These are phyloP conservation scores for Suillus subluteus DNA, from an alignment of 768 basidiomycete genomes.

Conservation along the genomic window DNA sequence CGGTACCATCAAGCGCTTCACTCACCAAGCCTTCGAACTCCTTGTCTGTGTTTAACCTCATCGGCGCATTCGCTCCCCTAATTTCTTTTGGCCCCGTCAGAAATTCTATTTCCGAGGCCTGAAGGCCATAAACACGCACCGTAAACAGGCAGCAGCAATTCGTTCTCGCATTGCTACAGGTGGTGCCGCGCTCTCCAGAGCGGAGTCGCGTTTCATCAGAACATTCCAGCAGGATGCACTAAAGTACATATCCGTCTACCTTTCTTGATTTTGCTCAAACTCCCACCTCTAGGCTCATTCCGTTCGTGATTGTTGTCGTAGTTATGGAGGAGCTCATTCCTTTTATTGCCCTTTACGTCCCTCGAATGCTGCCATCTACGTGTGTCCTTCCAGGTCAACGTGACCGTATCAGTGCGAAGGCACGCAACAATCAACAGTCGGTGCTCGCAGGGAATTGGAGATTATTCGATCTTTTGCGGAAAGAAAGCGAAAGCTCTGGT, in stretches of 20 bases:
- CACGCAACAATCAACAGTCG: slow-evolving; percentile 48
- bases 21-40: slow-evolving; percentile 51
- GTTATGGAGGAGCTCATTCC: slow-evolving; percentile 83
- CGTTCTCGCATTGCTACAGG: slow-evolving; percentile 57
- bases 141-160: slow-evolving; percentile 57
- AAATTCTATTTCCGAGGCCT: slow-evolving; percentile 87
- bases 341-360: slow-evolving; percentile 83
- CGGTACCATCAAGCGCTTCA: slow-evolving; percentile 53
- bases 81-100: slow-evolving; percentile 35
- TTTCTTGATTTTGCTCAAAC: slow-evolving; percentile 15
- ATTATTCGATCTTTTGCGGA: slow-evolving; percentile 38
- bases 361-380: slow-evolving; percentile 83
- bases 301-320: slow-evolving; percentile 75
- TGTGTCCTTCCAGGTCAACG: slow-evolving; percentile 84
- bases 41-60: slow-evolving; percentile 37
- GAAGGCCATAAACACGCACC: slow-evolving; percentile 69
- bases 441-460: slow-evolving; percentile 41
- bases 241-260: slow-evolving; percentile 51
- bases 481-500: slow-evolving; percentile 38
- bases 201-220: slow-evolving; percentile 69
- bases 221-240: slow-evolving; percentile 68
- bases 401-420: slow-evolving; percentile 60
- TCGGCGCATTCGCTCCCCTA: not conserved
- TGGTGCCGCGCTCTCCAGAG: slow-evolving; percentile 64
- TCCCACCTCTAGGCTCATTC: slow-evolving; percentile 54